Evolutionary conservation across 805 yeast species (phyloP).

Genomic region (Saturnispora halmiae): DNA sequence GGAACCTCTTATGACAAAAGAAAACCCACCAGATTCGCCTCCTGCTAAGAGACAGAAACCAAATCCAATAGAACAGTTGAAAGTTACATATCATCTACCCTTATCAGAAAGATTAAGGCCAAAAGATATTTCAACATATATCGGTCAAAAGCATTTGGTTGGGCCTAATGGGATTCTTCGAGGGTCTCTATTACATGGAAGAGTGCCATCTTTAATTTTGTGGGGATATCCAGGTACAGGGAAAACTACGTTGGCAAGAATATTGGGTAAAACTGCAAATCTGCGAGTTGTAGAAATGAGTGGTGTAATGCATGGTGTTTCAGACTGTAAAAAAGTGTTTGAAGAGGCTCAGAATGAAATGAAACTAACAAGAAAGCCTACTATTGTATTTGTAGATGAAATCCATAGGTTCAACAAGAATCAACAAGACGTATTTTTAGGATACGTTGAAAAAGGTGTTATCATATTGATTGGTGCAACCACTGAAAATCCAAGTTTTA

Average conservation of each 20-base stretch:
- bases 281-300: constrained; percentile 69
- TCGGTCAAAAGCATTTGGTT: constrained; percentile 80
- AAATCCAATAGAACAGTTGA: constrained; percentile 10
- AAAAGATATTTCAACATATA: constrained; percentile 48
- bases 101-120: constrained; percentile 86
- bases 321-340: constrained; percentile 57
- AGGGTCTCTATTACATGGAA: constrained; percentile 54
- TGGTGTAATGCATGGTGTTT: constrained; percentile 66
- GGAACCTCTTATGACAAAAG: background rate
- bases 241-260: constrained; percentile 67
- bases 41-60: constrained; percentile 7
- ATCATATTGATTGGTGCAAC: constrained; percentile 91
- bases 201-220: constrained; percentile 75
- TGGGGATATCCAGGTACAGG: constrained; percentile 98
- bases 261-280: constrained; percentile 46
- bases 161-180: constrained; percentile 56
- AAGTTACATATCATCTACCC: constrained; percentile 33
- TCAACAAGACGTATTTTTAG: constrained; percentile 84
- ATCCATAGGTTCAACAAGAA: constrained; percentile 78
- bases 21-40: background rate
- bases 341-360: constrained; percentile 39
- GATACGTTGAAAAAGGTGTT: constrained; percentile 76
- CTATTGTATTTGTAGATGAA: constrained; percentile 84
- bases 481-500: constrained; percentile 86
- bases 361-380: constrained; percentile 39